These are phyloP conservation scores for Globisporangium recalcitrans DNA, from an alignment of 352 stramenopile species.

Conservation along the genomic window DNA sequence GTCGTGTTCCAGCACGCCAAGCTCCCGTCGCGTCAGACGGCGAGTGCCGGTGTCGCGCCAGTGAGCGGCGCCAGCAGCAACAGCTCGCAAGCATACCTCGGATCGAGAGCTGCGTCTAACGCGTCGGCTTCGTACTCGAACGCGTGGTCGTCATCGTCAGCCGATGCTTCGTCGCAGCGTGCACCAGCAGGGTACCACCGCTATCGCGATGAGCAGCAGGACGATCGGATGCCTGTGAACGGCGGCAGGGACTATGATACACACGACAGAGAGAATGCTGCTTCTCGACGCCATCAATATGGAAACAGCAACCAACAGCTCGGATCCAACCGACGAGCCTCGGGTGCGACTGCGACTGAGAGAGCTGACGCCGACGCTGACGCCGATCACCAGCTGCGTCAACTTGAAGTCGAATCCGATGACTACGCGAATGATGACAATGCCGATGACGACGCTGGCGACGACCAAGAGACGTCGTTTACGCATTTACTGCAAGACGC, in stretches of 20 bases:
- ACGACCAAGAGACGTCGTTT: conserved; percentile 13
- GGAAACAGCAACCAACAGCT: background rate
- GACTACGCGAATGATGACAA: background rate
- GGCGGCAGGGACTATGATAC: conserved; percentile 1
- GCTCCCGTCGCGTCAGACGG: conserved; percentile 28
- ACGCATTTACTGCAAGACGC: conserved; percentile 13
- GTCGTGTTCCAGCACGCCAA: conserved; percentile 63
- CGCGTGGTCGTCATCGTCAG: conserved; percentile 5
- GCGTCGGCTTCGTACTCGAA: conserved; percentile 4
- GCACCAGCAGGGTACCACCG: background rate
- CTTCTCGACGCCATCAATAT: background rate
- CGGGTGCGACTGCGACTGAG: background rate
- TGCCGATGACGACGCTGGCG: background rate
- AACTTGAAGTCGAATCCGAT: background rate
- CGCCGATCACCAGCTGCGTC: background rate
- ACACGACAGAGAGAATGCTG: background rate
- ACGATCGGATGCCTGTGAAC: background rate
- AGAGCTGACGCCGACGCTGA: background rate
- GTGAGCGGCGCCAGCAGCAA: background rate
- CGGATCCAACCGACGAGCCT: background rate
- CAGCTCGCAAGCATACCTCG: conserved; percentile 1
- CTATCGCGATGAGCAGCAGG: conserved; percentile 10
- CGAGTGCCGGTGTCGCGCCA: conserved; percentile 14
- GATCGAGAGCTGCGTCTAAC: background rate
- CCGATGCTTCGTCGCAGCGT: background rate